Evolutionary conservation across 1,284 basidiomycete genomes (phyloP), one percentile per base, ranked within the genome.

Genomic region (Leucocoprinus gongylophorus): DNA sequence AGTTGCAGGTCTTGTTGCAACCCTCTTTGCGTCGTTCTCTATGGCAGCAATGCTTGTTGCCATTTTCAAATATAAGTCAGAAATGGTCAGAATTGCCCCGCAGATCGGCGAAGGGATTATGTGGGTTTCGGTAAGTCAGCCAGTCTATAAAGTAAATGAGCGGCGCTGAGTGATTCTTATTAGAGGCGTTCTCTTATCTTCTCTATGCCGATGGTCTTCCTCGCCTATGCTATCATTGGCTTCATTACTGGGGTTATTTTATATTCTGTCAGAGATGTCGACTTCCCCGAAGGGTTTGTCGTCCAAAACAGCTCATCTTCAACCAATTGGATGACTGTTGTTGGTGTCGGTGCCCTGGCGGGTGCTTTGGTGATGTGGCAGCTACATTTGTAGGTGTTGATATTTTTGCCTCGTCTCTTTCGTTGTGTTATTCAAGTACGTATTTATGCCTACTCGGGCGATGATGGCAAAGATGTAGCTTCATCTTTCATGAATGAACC

Each of bases 161-260:
- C n/a, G 15, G 7, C 4, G 35, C 13, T 37, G 35, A 37, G 42
- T 53, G 21, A 41, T 50, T 60, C 9, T 43, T 44, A 28, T 50
- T 59, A 88, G 85, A 74, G 75, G 50, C 72, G 80, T 32, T 80
- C 79, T 51, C 67, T 88, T 29, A 65, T 85, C 32, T 71, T 85
- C 54, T 85, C 86, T 0, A 73, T 88, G n/a, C 86, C 87, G 0
- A 69, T 85, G 10, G 83, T 87, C 17, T 81, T 88, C 59, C 68
- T 88, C 35, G 76, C 78, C 0, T 88, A 85, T 63, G 77, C 83
- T 0, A 72, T 87, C 50, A 71, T 80, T 2, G 82, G 76, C 0
- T 84, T 89, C 66, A 66, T 86, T 44, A 72, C 76, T 0, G 85
- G 76, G 0, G 71, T 88, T 39, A 74, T 81, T 0, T 58, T 87